Evolutionary conservation across 495 filamentous ascomycete species (phyloP).

Genomic region (Penicillium ucsense): DNA sequence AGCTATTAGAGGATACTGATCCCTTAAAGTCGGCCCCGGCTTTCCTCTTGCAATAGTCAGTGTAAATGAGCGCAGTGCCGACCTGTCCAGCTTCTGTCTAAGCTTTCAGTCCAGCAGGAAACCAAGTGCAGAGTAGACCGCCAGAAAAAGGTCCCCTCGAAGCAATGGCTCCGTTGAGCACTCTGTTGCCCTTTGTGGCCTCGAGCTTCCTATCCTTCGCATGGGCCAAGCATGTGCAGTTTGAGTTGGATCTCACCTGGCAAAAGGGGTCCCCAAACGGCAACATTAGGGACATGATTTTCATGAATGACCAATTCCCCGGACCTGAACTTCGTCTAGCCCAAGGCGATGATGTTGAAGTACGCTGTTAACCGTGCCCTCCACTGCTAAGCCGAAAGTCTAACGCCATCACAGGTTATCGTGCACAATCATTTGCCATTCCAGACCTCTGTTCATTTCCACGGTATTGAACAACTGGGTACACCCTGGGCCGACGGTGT

Average conservation of each 20-base stretch:
- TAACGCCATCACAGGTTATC: conserved; percentile 10
- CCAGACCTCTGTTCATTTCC: conserved; percentile 40
- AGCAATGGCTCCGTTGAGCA: conserved; percentile 6
- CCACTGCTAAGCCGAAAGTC: neutral
- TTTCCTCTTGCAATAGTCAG: no score
- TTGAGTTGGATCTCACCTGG: conserved; percentile 29
- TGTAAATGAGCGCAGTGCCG: no score
- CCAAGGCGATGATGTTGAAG: conserved; percentile 48
- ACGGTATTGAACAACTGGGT: conserved; percentile 26
- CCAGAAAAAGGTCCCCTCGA: neutral
- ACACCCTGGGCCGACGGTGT: conserved; percentile 43
- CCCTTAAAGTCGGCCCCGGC: no score
- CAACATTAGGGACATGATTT: conserved; percentile 33
- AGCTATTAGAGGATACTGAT: no score
- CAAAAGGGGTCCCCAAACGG: conserved; percentile 31
- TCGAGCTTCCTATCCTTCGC: conserved; percentile 5
- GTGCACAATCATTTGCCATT: conserved; percentile 42
- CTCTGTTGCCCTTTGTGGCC: conserved; percentile 4
- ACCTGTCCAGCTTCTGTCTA: no score
- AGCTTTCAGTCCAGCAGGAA: no score
- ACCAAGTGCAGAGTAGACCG: no score
- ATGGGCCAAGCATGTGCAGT: conserved; percentile 17
- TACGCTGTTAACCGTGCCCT: conserved; percentile 15
- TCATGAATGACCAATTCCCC: conserved; percentile 50
- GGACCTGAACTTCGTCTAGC: conserved; percentile 44